Base-by-base conservation (phyloP, 2,329 filamentous ascomycete species). In the Rutstroemia sydowiana region DNA sequence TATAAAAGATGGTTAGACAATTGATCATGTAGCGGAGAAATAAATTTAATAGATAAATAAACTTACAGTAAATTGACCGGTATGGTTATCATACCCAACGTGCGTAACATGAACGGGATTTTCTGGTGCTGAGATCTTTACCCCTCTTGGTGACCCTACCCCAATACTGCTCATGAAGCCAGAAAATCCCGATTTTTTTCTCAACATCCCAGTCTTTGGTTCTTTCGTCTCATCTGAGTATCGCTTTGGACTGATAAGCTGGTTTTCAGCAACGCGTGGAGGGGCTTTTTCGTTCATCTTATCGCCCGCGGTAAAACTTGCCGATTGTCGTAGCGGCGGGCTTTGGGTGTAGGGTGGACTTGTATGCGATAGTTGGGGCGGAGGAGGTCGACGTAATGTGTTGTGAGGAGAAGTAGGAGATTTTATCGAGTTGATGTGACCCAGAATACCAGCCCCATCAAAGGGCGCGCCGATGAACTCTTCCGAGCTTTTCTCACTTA, bases 31-130 rank as follows among this genome's bases (percentile, higher is more conserved):
- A 16, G 18, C n/a, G 23, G 16, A 34, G 13, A 14, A 31, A 51
- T 51, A 18, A 16, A n/a, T 31, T 28, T 34, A 9, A 20, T 11
- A 23, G 32, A 41, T 32, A n/a, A 39, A 16, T 14, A 14, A 50
- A 65, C 65, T 57, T 54, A 95, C 90, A 53, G 92, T 97, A 69
- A 95, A 98, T 71, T 95, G 88, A 60, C 93, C 93, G 3, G 93
- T 97, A 64, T 88, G 80, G 71, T 93, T 95, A 70, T 98, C 92
- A 69, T 95, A 96, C 62, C 92, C 92, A 59, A 98, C 93, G 70
- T 98, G 93, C 52, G 92, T 97, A 63, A 98, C 88, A 71, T 97
- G 93, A 55, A 97, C 90, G 45, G 93, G 93, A 64, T 98, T 97
- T 70, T 95, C 91, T 50, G 93, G 93, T 34, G 90, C 88, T n/a